A percentile compares a stretch with the other conserved stretches of the same genome.
phyloP scores from a whole-genome alignment of 306 rosid genomes.

The Castanea sativa region DNA sequence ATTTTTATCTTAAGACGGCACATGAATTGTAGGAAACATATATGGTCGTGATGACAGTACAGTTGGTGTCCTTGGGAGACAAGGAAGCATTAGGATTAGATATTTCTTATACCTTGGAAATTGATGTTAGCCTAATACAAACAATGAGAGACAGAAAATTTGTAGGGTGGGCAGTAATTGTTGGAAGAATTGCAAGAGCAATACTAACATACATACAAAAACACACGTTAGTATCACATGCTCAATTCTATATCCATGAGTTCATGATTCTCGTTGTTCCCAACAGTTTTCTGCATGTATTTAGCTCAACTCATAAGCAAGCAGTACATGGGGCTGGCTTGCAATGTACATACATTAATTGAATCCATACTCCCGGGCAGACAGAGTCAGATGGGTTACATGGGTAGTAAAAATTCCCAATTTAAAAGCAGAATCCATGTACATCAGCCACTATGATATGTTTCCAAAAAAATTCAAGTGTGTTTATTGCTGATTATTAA shows the following conservation, averaged over 20 bases:
- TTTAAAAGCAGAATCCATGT: neutral
- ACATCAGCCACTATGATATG: neutral
- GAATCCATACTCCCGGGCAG: neutral
- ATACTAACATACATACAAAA: conserved; percentile 11
- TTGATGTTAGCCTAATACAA: conserved; percentile 35
- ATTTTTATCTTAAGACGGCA: neutral
- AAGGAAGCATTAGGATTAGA: conserved; percentile 31
- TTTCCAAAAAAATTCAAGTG: neutral
- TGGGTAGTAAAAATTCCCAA: neutral
- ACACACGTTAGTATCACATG: conserved; percentile 27
- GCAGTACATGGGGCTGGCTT: neutral
- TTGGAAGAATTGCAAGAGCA: conserved; percentile 1
- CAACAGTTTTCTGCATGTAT: neutral
- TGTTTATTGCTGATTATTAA: neutral
- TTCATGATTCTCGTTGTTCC: neutral
- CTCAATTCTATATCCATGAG: conserved; percentile 13
- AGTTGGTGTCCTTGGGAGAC: conserved; percentile 31
- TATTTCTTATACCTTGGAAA: conserved; percentile 33
- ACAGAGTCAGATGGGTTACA: neutral
- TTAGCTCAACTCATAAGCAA: neutral
- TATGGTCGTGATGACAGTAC: conserved; percentile 28
- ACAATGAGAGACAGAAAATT: conserved; percentile 16
- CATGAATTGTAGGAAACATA: conserved; percentile 23
- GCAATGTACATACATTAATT: neutral
- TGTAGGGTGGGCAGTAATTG: conserved; percentile 10